A percentile compares a stretch with the other conserved stretches of the same genome.
These are phyloP conservation scores for Botrytis fabae DNA, from an alignment of 2,329 filamentous ascomycete genomes.

Conservation along the genomic window DNA sequence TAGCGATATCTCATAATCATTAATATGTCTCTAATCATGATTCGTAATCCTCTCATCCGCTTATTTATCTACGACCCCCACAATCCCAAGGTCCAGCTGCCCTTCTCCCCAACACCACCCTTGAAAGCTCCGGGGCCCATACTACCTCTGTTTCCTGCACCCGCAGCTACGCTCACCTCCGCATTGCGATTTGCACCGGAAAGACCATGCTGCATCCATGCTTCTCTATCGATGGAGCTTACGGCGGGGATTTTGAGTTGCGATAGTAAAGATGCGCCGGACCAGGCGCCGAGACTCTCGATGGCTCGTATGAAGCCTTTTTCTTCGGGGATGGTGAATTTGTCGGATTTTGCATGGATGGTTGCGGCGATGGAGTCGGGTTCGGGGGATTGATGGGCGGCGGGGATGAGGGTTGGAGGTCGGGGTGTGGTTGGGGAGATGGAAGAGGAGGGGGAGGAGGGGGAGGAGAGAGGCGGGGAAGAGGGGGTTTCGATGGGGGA, in stretches of 20 bases:
- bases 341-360: conserved; percentile 49
- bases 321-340: conserved; percentile 45
- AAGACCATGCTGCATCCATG: conserved; percentile 67
- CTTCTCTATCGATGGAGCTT: conserved; percentile 69
- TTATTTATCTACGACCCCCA: conserved; percentile 48
- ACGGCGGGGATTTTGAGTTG: conserved; percentile 68
- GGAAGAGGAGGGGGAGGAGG: background rate
- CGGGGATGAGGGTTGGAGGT: conserved; percentile 20
- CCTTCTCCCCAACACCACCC: conserved; percentile 44
- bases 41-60: background rate
- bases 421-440: background rate
- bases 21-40: background rate
- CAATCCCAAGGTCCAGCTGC: conserved; percentile 61
- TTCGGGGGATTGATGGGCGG: conserved; percentile 46
- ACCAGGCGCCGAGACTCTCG: conserved; percentile 72
- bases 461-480: background rate
- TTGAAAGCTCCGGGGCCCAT: conserved; percentile 57
- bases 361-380: conserved; percentile 59
- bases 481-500: conserved; percentile 2
- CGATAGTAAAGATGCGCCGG: conserved; percentile 69
- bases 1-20: background rate
- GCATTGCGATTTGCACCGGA: conserved; percentile 59
- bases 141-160: conserved; percentile 60
- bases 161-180: conserved; percentile 47
- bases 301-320: conserved; percentile 65